Evolutionary conservation across 257 asterid genomes (phyloP).

Genomic region (Solanum chmielewskii): DNA sequence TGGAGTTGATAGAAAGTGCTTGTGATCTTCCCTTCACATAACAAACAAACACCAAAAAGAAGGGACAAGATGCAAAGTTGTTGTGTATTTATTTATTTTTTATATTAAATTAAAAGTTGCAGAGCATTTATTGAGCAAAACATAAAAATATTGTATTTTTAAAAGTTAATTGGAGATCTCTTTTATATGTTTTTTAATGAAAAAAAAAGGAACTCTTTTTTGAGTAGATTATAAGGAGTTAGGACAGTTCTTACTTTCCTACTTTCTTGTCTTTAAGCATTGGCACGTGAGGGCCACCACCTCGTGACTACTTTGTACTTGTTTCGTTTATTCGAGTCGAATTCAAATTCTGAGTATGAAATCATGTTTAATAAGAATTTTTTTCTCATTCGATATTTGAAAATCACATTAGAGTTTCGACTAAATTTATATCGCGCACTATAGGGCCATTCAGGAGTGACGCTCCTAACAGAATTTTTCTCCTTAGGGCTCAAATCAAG

Average conservation of each 20-base stretch:
- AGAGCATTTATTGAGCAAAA: background rate
- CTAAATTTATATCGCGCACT: no score
- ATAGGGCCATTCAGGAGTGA: no score
- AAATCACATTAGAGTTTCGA: no score
- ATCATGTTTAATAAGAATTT: background rate
- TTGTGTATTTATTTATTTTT: background rate
- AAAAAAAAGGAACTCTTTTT: background rate
- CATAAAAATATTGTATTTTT: background rate
- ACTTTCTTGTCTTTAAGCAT: background rate
- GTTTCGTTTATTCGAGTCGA: no score
- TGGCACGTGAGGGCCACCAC: slow-evolving; percentile 1
- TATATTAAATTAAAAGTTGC: background rate
- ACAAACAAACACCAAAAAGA: slow-evolving; percentile 6
- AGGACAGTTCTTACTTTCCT: background rate
- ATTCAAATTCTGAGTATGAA: background rate
- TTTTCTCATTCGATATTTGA: no score
- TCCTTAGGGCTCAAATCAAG: no score
- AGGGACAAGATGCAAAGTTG: slow-evolving; percentile 3
- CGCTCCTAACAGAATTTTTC: no score
- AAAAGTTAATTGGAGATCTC: background rate
- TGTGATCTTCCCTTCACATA: slow-evolving; percentile 10
- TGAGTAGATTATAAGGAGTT: background rate
- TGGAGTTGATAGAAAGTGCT: slow-evolving; percentile 2
- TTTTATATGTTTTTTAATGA: background rate
- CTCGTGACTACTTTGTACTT: background rate